Evolutionary conservation across 2,329 filamentous ascomycete species (phyloP).

Genomic region (Ophiostoma montium): DNA sequence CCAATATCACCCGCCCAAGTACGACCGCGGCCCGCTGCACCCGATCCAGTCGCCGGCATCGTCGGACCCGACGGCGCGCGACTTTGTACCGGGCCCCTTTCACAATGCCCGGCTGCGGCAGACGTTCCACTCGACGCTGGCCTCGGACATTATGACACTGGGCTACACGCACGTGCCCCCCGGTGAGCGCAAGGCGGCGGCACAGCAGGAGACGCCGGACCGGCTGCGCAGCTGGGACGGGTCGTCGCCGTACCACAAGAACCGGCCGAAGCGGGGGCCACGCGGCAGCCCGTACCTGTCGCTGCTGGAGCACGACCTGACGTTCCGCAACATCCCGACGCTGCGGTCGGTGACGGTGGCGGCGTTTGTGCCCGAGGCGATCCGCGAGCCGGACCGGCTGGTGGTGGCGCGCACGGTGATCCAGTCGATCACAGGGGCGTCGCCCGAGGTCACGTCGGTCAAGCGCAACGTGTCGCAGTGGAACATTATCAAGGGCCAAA

Average conservation of each 20-base stretch:
- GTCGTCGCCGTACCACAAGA: slow-evolving; percentile 87
- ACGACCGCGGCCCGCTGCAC: slow-evolving; percentile 84
- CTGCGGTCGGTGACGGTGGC: slow-evolving; percentile 72
- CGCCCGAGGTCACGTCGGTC: slow-evolving; percentile 54
- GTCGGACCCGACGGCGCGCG: slow-evolving; percentile 75
- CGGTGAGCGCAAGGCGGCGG: slow-evolving; percentile 42
- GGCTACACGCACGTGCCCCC: slow-evolving; percentile 78
- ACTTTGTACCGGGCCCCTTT: slow-evolving; percentile 86
- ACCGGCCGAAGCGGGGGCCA: slow-evolving; percentile 71
- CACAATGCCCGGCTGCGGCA: slow-evolving; percentile 74
- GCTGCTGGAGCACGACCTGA: slow-evolving; percentile 58
- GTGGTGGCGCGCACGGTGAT: slow-evolving; percentile 73
- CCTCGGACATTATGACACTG: slow-evolving; percentile 76
- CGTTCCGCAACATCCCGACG: slow-evolving; percentile 73
- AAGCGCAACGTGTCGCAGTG: slow-evolving; percentile 62
- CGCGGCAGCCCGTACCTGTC: slow-evolving; percentile 64
- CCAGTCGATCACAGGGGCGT: slow-evolving; percentile 71
- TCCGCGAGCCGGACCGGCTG: slow-evolving; percentile 57
- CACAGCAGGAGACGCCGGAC: slow-evolving; percentile 28
- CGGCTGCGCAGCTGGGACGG: slow-evolving; percentile 77
- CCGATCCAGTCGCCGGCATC: slow-evolving; percentile 79
- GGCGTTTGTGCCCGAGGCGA: slow-evolving; percentile 55
- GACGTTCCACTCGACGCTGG: slow-evolving; percentile 77
- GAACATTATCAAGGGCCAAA: slow-evolving; percentile 55
- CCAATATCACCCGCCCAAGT: slow-evolving; percentile 87